phyloP scores from a whole-genome alignment of 306 rosid species.

The Cicer arietinum region DNA sequence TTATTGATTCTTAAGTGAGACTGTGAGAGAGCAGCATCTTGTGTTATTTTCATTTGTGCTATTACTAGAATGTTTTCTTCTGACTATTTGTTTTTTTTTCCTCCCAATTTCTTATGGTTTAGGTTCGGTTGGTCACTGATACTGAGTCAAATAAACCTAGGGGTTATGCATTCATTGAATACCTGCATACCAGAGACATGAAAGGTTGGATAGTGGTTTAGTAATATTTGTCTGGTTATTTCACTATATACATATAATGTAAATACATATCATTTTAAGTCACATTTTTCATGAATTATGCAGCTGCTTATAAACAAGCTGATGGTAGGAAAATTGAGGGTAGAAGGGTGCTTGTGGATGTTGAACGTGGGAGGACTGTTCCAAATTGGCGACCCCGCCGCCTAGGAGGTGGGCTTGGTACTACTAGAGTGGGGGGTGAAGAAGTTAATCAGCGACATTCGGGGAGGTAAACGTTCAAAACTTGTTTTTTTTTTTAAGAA shows the following conservation, averaged over 20 bases:
- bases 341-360: slow-evolving; percentile 97
- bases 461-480: slow-evolving; percentile 66
- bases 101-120: slow-evolving; percentile 33
- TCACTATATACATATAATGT: not conserved
- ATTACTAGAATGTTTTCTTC: slow-evolving; percentile 39
- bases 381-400: slow-evolving; percentile 99
- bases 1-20: slow-evolving; percentile 38
- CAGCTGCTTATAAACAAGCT: slow-evolving; percentile 99
- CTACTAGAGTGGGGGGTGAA: slow-evolving; percentile 95
- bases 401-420: slow-evolving; percentile 98
- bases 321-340: slow-evolving; percentile 98
- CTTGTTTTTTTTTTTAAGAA: not conserved
- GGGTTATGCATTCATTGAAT: slow-evolving; percentile 97
- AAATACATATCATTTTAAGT: slow-evolving; percentile 7
- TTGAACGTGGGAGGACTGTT: slow-evolving; percentile 98
- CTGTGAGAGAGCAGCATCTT: slow-evolving; percentile 37
- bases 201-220: slow-evolving; percentile 69
- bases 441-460: slow-evolving; percentile 82
- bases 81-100: slow-evolving; percentile 30
- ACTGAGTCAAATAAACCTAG: slow-evolving; percentile 76
- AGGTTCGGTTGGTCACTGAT: slow-evolving; percentile 89
- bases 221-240: slow-evolving; percentile 21
- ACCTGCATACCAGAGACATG: slow-evolving; percentile 96
- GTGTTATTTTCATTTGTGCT: slow-evolving; percentile 41
- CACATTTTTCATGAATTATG: slow-evolving; percentile 18